Evolutionary conservation across 2,329 filamentous ascomycete genomes (phyloP), one percentile per base, ranked within the genome.

Genomic region (Chrysoporthe austroafricana): DNA sequence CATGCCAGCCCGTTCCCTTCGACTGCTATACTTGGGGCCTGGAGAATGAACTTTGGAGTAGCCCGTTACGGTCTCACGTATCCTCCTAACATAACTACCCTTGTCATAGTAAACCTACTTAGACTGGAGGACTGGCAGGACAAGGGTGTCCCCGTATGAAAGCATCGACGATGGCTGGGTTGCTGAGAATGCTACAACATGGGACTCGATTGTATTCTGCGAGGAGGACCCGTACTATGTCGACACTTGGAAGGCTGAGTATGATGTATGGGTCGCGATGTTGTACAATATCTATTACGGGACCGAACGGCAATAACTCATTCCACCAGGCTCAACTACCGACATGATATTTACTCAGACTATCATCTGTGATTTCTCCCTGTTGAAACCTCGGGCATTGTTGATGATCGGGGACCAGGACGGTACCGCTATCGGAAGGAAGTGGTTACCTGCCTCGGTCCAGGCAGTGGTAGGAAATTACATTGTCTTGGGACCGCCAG

Each of bases 181-280:
- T 18, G 72, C 75, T 9, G 83, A 85, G 71, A 71, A 74, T 4
- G 74, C 76, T 2, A 81, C 78, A 54, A 83, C 74, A 43, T 84
- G 82, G 72, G 71, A 73, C 2, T 79, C 79, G 16, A 83, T 85
- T 73, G 77, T 76, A 52, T 76, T 71, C 36, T 85, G 85, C 73
- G 78, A 85, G 75, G 79, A 84, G 70, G 71, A 74, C 5, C 80
- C 82, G 18, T 85, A 85, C 75, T 85, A 85, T 72, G 78, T 80
- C 3, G 79, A 79, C 52, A 76, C 79, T 26, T 87, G 85, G 85
- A 74, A 79, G 52, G 72, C 77, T 1, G 76, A 77, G 11, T 88
- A 86, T 74, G 84, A 86, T 70, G 75, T 80, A 14, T 87, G 84
- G 84, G 85, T 86, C 62, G 79, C 81, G 56, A 87, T 87, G 85